phyloP scores from a whole-genome alignment of 2,329 filamentous ascomycete genomes.

The Fusarium chlamydosporum region DNA sequence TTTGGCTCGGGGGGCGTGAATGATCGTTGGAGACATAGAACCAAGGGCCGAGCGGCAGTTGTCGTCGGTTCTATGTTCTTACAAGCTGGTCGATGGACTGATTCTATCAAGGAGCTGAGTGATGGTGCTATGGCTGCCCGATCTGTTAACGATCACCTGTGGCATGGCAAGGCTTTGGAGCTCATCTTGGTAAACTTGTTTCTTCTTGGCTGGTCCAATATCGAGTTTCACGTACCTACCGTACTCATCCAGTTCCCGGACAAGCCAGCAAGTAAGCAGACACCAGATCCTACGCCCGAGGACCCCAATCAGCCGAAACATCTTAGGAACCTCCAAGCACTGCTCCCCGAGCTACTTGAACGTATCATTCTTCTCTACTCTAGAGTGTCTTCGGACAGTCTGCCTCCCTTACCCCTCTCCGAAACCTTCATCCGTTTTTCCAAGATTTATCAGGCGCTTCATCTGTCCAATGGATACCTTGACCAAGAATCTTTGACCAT shows the following conservation, averaged over 20 bases:
- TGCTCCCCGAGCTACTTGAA: slow-evolving; percentile 81
- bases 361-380: slow-evolving; percentile 81
- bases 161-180: slow-evolving; percentile 96
- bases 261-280: slow-evolving; percentile 56
- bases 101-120: slow-evolving; percentile 85
- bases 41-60: slow-evolving; percentile 82
- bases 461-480: slow-evolving; percentile 74
- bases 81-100: slow-evolving; percentile 89
- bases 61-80: slow-evolving; percentile 89
- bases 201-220: slow-evolving; percentile 84
- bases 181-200: slow-evolving; percentile 86
- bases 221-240: slow-evolving; percentile 83
- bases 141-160: slow-evolving; percentile 90
- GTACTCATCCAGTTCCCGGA: slow-evolving; percentile 68
- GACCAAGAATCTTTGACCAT: slow-evolving; percentile 72
- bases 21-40: slow-evolving; percentile 83
- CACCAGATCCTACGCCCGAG: slow-evolving; percentile 47
- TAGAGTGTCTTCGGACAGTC: slow-evolving; percentile 76
- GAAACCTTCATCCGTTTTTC: slow-evolving; percentile 81
- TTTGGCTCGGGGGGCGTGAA: slow-evolving; percentile 79
- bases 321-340: slow-evolving; percentile 66
- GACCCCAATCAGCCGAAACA: slow-evolving; percentile 65
- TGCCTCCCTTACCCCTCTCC: slow-evolving; percentile 78
- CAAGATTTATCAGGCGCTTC: slow-evolving; percentile 76
- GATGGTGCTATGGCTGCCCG: slow-evolving; percentile 85